Evolutionary conservation across 129 eudicot genomes (phyloP), one percentile per base, ranked within the genome.

Genomic region (Flaveria linearis): DNA sequence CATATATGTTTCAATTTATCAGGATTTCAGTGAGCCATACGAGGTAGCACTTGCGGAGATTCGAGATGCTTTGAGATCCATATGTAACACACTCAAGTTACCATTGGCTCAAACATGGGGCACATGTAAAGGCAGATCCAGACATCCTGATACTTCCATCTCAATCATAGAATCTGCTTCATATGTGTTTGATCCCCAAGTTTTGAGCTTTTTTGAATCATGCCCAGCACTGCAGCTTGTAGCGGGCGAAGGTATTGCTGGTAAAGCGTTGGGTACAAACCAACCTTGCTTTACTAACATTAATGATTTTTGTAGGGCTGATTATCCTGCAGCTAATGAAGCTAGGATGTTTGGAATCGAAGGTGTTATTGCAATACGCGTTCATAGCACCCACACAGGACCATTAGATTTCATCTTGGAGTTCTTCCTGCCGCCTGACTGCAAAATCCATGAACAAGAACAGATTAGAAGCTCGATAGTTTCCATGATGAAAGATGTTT

Each of bases 21-120:
- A 88, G 92, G 83, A 73, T 62, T 41, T 61, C 33, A 60, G 52
- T 25, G 84, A 81, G 42, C 77, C 82, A 26, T 77, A 85, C 23
- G 51, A 70, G 33, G 79, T 76, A 41, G 84, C 64, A 47, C 43
- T 81, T 69, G 78, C 85, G 18, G 90, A 88, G 75, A 79, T 88
- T 43, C 79, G 68, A 63, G 84, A 81, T 41, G 82, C 82, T 73
- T 57, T 86, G 73, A 77, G 73, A 79, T 69, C 82, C 33, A 81
- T 84, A 65, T 86, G 90, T 63, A 78, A 86, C 50, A 52, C 80
- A 0, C 82, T 81, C 25, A 78, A 76, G 17, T 79, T 88, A 69
- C 93, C 93, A 26, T 74, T 88, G 71, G 90, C 87, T 76, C 90
- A 86, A 68, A 81, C 93, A 36, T 88, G 93, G 93, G 84, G 84